Base-by-base conservation (phyloP, 805 yeast genomes). In the Yamadazyma takamatsuzukensis region DNA sequence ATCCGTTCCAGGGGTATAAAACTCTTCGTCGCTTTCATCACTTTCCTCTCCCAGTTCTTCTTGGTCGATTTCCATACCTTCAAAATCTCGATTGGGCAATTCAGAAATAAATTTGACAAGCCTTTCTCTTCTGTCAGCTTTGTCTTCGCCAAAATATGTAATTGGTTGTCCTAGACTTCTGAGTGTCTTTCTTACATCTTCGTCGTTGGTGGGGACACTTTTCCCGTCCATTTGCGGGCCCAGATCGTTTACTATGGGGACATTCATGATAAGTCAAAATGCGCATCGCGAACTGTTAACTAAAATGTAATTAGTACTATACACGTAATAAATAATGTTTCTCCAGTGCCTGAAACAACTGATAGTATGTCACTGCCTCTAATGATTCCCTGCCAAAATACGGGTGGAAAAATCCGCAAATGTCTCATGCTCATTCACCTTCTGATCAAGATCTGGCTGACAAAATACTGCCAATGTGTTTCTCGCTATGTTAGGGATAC, bases 1-100 rank as follows among this genome's bases (percentile, higher is more conserved):
- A 3, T 58, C 61, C 0, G 72, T 56, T 0, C 94, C 96, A 0
- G 94, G 95, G 0, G 96, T 87, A 48, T 78, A 87, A 49, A 83
- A 88, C 39, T 87, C 95, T 31, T 81, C 94, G 10, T 84, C 82
- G 3, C 43, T 56, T 3, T 38, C 58, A 4, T 42, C 46, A n/a
- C 35, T 48, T 23, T 35, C 45, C 14, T 39, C 47, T 6, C 26
- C 37, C 18, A 41, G 45, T 13, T 48, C 47, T 16, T 26, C 23
- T 5, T 2, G 7, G 36, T 84, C 94, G 32, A 80, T 93, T 10
- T 83, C 81, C 3, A 12, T n/a, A 18, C 33, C 45, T 8, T 83
- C 81, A 23, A 36, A 28, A 17, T 38, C 23, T 9, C 39, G 25
- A 27, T 42, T 42, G 25, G 37, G 56, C 34, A 56, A 47, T 26